phyloP scores from a whole-genome alignment of 345 rosid species.

The Heritiera littoralis region DNA sequence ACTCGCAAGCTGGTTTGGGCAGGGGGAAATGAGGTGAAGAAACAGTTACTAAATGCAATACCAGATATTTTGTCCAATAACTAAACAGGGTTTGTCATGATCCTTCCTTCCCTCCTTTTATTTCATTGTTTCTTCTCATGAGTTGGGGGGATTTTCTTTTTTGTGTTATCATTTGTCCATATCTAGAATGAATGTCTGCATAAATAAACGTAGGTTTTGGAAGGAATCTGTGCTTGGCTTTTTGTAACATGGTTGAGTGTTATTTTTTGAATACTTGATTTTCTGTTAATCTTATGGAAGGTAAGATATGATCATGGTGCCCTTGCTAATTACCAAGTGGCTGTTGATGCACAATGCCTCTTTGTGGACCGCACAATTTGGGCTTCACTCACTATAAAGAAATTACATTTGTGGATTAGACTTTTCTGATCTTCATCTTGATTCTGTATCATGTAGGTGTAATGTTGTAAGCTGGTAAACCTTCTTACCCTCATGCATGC shows the following conservation, averaged over 20 bases:
- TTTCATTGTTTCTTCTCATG: not conserved
- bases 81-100: not conserved
- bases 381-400: not conserved
- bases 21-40: not conserved
- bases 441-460: slow-evolving; percentile 7
- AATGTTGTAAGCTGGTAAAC: slow-evolving; percentile 19
- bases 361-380: not conserved
- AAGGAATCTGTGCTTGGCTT: not conserved
- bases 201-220: not conserved
- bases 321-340: not conserved
- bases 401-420: not conserved
- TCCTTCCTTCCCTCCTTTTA: not conserved
- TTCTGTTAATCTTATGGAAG: not conserved
- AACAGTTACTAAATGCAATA: not conserved
- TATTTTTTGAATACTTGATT: not conserved
- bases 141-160: not conserved
- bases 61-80: not conserved
- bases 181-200: not conserved
- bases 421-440: slow-evolving; percentile 14
- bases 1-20: not conserved
- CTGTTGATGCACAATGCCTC: not conserved
- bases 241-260: not conserved
- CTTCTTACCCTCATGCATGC: slow-evolving; percentile 56
- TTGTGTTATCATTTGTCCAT: not conserved
- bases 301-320: not conserved